Conservation (phyloP, 495 filamentous ascomycete species). For the Penicillium crystallinum region DNA sequence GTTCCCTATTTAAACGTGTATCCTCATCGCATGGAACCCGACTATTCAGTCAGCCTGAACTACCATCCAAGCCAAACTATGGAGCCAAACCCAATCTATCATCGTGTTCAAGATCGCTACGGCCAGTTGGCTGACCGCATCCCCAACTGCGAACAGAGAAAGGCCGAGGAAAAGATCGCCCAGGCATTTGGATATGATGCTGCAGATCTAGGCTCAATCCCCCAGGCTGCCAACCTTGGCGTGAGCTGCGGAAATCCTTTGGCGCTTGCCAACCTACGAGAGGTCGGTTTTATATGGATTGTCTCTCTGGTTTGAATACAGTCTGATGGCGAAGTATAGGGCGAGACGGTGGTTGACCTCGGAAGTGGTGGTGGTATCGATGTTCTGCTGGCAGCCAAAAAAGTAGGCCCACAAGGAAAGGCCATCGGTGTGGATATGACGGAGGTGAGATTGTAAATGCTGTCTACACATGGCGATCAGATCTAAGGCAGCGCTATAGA, state of each 20-base stretch:
- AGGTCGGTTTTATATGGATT: conserved; percentile 27
- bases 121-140: conserved; percentile 7
- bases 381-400: conserved; percentile 53
- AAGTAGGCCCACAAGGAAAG: conserved; percentile 49
- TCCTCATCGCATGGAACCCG: not conserved
- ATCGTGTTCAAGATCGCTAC: conserved; percentile 13
- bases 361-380: conserved; percentile 63
- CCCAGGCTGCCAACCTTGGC: conserved; percentile 58
- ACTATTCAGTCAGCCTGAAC: too few relatives aligned
- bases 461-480: not conserved
- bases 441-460: conserved; percentile 29
- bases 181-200: conserved; percentile 55
- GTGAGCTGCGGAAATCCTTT: conserved; percentile 64
- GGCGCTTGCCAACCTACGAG: conserved; percentile 46
- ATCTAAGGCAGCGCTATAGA: conserved; percentile 24
- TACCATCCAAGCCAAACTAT: not conserved
- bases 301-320: not conserved
- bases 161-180: conserved; percentile 43
- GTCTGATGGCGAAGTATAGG: conserved; percentile 33
- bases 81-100: conserved; percentile 5
- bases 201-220: conserved; percentile 49
- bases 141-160: not conserved
- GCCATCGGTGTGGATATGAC: conserved; percentile 67
- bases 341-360: conserved; percentile 61
- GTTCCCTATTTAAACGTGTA: not conserved